Evolutionary conservation across 208 protist species (phyloP).

Genomic region (Sergeia podlipaevii): DNA sequence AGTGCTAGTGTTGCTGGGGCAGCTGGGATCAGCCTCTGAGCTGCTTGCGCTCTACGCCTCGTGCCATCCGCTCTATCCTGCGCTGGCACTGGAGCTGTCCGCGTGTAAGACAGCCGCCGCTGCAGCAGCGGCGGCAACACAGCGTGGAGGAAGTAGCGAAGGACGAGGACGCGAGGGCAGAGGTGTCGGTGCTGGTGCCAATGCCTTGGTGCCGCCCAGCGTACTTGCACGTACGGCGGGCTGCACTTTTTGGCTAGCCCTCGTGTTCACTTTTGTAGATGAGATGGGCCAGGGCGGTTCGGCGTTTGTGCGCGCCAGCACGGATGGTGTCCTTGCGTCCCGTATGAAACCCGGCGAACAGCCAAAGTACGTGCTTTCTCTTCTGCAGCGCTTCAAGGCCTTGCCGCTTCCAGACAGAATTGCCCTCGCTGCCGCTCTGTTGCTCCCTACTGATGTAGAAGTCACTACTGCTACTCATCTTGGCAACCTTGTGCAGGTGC

Average conservation of each 20-base stretch:
- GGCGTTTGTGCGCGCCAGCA: background rate
- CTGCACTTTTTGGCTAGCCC: too few species aligned
- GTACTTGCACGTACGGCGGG: too few species aligned
- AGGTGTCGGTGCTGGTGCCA: background rate
- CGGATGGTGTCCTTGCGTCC: background rate
- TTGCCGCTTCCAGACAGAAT: constrained; percentile 54
- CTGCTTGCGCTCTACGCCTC: constrained; percentile 46
- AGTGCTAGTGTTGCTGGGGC: constrained; percentile 56
- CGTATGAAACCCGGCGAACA: constrained; percentile 19
- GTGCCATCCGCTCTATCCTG: constrained; percentile 51
- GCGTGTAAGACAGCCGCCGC: constrained; percentile 14
- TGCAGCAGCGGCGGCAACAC: background rate
- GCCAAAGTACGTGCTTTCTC: constrained; percentile 17
- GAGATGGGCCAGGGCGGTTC: background rate
- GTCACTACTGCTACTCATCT: constrained; percentile 28
- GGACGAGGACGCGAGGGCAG: background rate
- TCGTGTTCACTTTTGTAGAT: too few species aligned
- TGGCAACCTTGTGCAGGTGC: constrained; percentile 23
- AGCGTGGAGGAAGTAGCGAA: background rate
- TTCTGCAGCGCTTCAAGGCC: constrained; percentile 28
- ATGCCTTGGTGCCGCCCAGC: background rate
- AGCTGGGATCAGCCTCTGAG: constrained; percentile 40
- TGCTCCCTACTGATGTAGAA: constrained; percentile 28
- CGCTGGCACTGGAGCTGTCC: constrained; percentile 51
- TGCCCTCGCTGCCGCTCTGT: constrained; percentile 37